Evolutionary conservation across 164 flowering plant genomes (phyloP).

Genomic region (Nymphaea thermarum): DNA sequence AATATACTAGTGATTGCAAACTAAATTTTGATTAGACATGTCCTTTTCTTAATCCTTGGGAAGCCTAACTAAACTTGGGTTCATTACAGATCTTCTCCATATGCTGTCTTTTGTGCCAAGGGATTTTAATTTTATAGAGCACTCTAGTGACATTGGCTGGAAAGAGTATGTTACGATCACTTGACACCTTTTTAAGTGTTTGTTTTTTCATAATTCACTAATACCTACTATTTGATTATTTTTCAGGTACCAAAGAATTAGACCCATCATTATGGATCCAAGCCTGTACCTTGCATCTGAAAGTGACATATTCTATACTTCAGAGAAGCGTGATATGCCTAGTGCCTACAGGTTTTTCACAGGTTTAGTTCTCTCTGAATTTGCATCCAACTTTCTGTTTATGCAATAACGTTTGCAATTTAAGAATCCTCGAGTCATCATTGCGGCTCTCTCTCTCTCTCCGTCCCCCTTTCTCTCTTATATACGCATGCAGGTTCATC

Average conservation of each 20-base stretch:
- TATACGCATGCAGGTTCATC: conserved; percentile 7
- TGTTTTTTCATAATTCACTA: background rate
- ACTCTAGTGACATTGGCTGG: conserved; percentile 19
- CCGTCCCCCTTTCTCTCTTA: background rate
- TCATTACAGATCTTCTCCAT: conserved; percentile 24
- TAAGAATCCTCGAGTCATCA: background rate
- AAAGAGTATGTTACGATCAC: conserved; percentile 12
- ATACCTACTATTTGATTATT: background rate
- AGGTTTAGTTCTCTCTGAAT: conserved; percentile 6
- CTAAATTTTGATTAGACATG: background rate
- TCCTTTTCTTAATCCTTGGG: background rate
- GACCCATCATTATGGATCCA: conserved; percentile 19
- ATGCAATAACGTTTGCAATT: background rate
- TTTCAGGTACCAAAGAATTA: conserved; percentile 16
- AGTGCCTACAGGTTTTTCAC: conserved; percentile 17
- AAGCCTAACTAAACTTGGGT: background rate
- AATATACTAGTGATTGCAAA: background rate
- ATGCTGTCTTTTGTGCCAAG: conserved; percentile 22
- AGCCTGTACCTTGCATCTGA: conserved; percentile 18
- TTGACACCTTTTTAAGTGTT: background rate
- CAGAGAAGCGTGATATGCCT: conserved; percentile 10
- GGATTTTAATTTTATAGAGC: conserved; percentile 20
- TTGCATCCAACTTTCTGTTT: background rate
- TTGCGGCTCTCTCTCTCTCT: background rate
- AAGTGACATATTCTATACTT: conserved; percentile 10